These are phyloP conservation scores for Leccinum ochraceum DNA, from an alignment of 768 basidiomycete genomes.

Conservation along the genomic window DNA sequence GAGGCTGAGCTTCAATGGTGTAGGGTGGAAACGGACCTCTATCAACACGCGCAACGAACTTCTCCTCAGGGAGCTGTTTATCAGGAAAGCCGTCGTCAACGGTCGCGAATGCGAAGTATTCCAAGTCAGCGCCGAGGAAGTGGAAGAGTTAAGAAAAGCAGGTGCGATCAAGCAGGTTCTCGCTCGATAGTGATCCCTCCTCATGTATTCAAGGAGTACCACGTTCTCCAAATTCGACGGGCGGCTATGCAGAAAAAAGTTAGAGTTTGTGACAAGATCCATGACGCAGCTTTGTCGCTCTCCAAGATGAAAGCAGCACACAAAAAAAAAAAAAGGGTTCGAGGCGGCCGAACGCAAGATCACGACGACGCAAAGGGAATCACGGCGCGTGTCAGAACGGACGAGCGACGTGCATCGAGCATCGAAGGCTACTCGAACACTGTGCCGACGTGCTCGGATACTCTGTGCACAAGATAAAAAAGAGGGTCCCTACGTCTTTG, in stretches of 20 bases:
- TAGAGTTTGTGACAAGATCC: slow-evolving; percentile 81
- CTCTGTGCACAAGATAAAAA: slow-evolving; percentile 68
- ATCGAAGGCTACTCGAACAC: slow-evolving; percentile 66
- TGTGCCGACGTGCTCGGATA: slow-evolving; percentile 79
- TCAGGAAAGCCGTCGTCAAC: slow-evolving; percentile 92
- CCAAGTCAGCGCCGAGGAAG: slow-evolving; percentile 77
- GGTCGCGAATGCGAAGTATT: slow-evolving; percentile 80
- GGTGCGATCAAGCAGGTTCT: slow-evolving; percentile 27
- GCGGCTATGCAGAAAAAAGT: slow-evolving; percentile 72
- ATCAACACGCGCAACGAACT: slow-evolving; percentile 78
- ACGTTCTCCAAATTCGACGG: slow-evolving; percentile 64
- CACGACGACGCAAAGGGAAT: slow-evolving; percentile 66
- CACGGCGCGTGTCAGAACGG: slow-evolving; percentile 66
- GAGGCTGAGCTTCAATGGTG: slow-evolving; percentile 81
- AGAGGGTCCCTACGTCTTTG: slow-evolving; percentile 39
- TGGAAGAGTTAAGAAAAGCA: slow-evolving; percentile 72
- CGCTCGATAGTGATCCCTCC: slow-evolving; percentile 1
- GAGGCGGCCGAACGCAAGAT: slow-evolving; percentile 72
- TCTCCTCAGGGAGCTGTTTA: slow-evolving; percentile 85
- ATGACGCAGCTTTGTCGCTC: slow-evolving; percentile 79
- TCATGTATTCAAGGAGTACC: slow-evolving; percentile 65
- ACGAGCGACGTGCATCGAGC: slow-evolving; percentile 57
- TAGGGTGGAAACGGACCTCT: slow-evolving; percentile 45
- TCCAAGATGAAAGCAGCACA: slow-evolving; percentile 57
- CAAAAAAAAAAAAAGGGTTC: slow-evolving; percentile 65